Conservation (phyloP, 306 rosid species). For the Casuarina glauca region DNA sequence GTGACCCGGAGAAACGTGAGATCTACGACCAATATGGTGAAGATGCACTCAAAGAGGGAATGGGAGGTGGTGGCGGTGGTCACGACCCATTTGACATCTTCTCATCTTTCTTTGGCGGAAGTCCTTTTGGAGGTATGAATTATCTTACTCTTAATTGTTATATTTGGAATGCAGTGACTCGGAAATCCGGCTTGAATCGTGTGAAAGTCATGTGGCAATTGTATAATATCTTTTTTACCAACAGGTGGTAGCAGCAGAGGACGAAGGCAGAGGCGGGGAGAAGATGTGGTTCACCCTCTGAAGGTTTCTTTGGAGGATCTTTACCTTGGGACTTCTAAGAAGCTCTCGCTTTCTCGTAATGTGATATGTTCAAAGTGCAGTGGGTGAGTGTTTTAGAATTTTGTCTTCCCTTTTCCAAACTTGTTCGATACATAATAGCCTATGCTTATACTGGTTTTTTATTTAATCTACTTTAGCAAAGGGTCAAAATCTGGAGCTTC, state of each 20-base stretch:
- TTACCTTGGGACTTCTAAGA: conserved; percentile 71
- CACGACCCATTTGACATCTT: conserved; percentile 87
- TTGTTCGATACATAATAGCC: background rate
- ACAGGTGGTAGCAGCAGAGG: conserved; percentile 76
- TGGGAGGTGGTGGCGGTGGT: conserved; percentile 64
- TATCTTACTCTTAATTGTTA: background rate
- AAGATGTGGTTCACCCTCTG: conserved; percentile 70
- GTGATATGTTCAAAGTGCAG: conserved; percentile 75
- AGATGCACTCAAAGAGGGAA: conserved; percentile 89
- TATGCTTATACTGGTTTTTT: background rate
- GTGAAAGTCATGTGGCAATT: background rate
- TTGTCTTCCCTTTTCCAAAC: background rate
- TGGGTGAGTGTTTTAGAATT: conserved; percentile 49
- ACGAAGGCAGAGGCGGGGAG: conserved; percentile 78
- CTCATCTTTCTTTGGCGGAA: conserved; percentile 69
- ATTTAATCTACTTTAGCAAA: conserved; percentile 43
- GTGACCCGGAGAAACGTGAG: conserved; percentile 88
- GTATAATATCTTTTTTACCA: background rate
- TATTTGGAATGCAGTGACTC: background rate
- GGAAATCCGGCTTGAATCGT: background rate
- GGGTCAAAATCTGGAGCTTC: conserved; percentile 87
- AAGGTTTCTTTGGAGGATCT: conserved; percentile 86
- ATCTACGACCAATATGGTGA: conserved; percentile 88
- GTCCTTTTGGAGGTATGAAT: conserved; percentile 50
- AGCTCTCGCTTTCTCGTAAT: conserved; percentile 71